These are phyloP conservation scores for Extremus antarcticus DNA, from an alignment of 495 filamentous ascomycete genomes.

Conservation along the genomic window DNA sequence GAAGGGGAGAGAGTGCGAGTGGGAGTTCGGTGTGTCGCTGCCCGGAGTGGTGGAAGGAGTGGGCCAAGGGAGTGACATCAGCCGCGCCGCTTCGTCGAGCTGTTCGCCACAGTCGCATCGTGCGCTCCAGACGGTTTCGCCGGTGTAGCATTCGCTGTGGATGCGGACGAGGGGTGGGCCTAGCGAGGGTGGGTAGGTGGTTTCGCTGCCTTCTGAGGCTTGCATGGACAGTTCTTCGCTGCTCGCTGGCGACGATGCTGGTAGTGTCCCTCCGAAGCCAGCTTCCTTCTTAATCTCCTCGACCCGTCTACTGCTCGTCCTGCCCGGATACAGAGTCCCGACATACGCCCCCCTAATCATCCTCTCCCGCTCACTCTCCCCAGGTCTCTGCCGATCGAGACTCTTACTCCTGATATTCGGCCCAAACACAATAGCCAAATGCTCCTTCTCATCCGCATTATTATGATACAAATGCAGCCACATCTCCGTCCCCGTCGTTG, in stretches of 20 bases:
- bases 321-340: slow-evolving; percentile 75
- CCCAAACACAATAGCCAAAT: slow-evolving; percentile 96
- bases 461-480: slow-evolving; percentile 94
- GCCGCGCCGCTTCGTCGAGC: slow-evolving; percentile 83
- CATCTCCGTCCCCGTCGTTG: slow-evolving; percentile 82
- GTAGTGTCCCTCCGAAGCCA: slow-evolving; percentile 17
- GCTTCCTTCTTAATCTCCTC: slow-evolving; percentile 36
- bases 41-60: slow-evolving; percentile 14
- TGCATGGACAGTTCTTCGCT: background rate
- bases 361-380: slow-evolving; percentile 91
- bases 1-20: too few relatives aligned
- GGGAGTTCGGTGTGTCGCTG: slow-evolving; percentile 5
- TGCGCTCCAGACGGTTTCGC: slow-evolving; percentile 95
- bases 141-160: slow-evolving; percentile 97
- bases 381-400: slow-evolving; percentile 66
- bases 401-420: slow-evolving; percentile 67
- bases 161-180: slow-evolving; percentile 71
- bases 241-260: background rate
- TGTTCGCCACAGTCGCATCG: slow-evolving; percentile 97
- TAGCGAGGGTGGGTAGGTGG: background rate
- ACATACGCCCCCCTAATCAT: slow-evolving; percentile 92
- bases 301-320: slow-evolving; percentile 46
- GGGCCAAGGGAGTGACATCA: slow-evolving; percentile 68
- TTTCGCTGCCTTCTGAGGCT: background rate
- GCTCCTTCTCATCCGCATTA: slow-evolving; percentile 86